phyloP scores from a whole-genome alignment of 2,329 filamentous ascomycete species.

The Aspergillus spinulosporus region DNA sequence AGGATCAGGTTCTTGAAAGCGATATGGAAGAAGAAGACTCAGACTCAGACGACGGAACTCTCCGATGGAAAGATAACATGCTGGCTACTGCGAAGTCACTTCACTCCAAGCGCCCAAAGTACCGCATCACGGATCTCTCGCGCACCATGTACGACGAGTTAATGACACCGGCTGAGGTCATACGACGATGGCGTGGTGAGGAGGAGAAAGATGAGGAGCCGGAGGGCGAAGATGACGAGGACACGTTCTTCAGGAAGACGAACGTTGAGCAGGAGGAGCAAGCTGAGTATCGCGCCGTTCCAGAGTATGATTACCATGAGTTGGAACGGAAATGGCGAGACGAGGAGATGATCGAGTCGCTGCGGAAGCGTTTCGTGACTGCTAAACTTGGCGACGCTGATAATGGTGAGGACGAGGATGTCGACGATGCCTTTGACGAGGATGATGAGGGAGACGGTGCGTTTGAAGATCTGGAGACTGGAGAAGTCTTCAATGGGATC shows the following conservation, averaged over 20 bases:
- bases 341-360: conserved; percentile 70
- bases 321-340: conserved; percentile 84
- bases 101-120: conserved; percentile 69
- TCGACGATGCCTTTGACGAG: conserved; percentile 55
- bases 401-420: conserved; percentile 53
- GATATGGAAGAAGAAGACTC: conserved; percentile 48
- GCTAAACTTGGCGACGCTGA: conserved; percentile 60
- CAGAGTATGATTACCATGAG: conserved; percentile 74
- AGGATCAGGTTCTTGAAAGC: conserved; percentile 57
- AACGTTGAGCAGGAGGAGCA: conserved; percentile 51
- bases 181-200: conserved; percentile 76
- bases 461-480: conserved; percentile 83
- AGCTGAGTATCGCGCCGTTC: conserved; percentile 75
- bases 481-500: conserved; percentile 54
- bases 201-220: conserved; percentile 61
- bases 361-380: conserved; percentile 75
- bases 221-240: conserved; percentile 63
- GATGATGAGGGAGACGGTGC: conserved; percentile 73
- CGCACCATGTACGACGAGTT: conserved; percentile 85
- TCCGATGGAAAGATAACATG: conserved; percentile 89
- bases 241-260: conserved; percentile 63
- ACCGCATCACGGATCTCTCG: conserved; percentile 77
- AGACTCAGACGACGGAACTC: conserved; percentile 62
- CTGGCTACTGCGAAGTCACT: conserved; percentile 70
- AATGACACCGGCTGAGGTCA: conserved; percentile 71